Base-by-base conservation (phyloP, 441 rosid genomes). In the Bruguiera hainesii region DNA sequence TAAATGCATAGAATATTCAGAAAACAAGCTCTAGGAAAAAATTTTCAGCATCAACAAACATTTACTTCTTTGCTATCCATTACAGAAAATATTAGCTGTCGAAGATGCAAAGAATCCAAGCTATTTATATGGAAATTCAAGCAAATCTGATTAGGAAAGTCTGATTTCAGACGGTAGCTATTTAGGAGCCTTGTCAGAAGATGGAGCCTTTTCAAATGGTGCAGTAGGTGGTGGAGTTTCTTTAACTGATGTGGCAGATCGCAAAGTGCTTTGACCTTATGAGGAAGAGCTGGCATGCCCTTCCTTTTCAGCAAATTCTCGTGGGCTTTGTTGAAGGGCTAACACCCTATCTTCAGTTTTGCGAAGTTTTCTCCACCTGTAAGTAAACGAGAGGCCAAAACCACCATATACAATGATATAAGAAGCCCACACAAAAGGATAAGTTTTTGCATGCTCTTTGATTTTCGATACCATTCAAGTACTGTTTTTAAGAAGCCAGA, bases 351-450 rank as follows among this genome's bases (percentile, higher is more conserved):
- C 96, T 81, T 94, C 99, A 0, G 97, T 89, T 76, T 81, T 88
- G 9, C 98, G 83, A 48, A 94, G 96, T 76, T 84, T 92, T 73
- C 93, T 87, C 94, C 91, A 89, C 64, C 99, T 78, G 74, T 91
- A 90, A 21, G 84, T 61, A 7, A 78, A 69, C 96, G 96, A 94
- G 56, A 89, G 87, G 64, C 71, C 83, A 25, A 91, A 84, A 64
- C 93, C 91, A 3, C 99, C 98, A 33, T 94, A 91, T 31, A 91
- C 98, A 63, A 87, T 76, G 7, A 79, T 82, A 56, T 91, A 94
- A 0, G 98, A 94, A 61, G 81, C 98, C 99, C 99, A 94, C 29
- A 89, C 97, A 18, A 86, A 91, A 4, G 99, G 99, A 63, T 87
- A 94, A 55, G 93, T 83, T 79, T 90, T 93, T 0, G 96, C 96